Evolutionary conservation across 2,329 filamentous ascomycete genomes (phyloP).

Genomic region (Monilinia polystroma): DNA sequence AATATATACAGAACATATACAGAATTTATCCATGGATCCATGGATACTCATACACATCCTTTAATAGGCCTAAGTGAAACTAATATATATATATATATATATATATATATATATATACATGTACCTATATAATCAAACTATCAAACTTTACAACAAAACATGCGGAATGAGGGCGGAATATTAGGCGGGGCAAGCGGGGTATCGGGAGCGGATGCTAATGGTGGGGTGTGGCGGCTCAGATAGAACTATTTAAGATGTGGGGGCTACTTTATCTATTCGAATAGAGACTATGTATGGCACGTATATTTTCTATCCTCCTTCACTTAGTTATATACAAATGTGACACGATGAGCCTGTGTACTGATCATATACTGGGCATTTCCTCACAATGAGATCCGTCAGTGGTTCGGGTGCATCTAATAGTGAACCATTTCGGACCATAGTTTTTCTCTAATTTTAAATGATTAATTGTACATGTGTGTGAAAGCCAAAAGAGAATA

Average conservation of each 20-base stretch:
- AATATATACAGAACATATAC: too few relatives aligned
- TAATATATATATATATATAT: too few relatives aligned
- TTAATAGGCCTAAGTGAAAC: too few relatives aligned
- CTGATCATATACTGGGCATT: not conserved
- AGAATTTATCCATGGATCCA: too few relatives aligned
- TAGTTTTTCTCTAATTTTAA: not conserved
- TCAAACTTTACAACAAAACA: not conserved
- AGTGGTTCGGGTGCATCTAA: constrained; percentile 2
- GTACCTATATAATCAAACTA: too few relatives aligned
- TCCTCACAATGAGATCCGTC: constrained; percentile 28
- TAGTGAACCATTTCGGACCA: not conserved
- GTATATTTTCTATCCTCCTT: not conserved
- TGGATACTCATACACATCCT: too few relatives aligned
- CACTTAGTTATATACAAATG: not conserved
- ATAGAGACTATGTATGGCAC: too few relatives aligned
- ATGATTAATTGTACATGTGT: not conserved
- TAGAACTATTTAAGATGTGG: not conserved
- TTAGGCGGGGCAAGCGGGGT: constrained; percentile 7
- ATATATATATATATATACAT: too few relatives aligned
- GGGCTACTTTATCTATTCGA: too few relatives aligned
- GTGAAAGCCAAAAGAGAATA: not conserved
- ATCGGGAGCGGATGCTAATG: not conserved
- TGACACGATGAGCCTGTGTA: not conserved
- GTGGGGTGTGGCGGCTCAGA: not conserved
- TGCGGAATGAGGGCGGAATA: constrained; percentile 1